These are phyloP conservation scores for Cardiospermum halicacabum DNA, from an alignment of 345 rosid species.

Conservation along the genomic window DNA sequence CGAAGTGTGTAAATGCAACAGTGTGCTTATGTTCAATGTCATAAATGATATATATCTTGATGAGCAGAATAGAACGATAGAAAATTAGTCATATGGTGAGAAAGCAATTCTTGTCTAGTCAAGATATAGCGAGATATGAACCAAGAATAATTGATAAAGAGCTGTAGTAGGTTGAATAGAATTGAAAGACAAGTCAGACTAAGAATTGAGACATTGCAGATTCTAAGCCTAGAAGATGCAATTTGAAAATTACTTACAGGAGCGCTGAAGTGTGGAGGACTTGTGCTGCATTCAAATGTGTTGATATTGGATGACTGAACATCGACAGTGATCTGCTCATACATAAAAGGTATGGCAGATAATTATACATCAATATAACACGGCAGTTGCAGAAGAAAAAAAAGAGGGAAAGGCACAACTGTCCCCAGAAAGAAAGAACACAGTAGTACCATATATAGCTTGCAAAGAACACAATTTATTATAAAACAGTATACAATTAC, in stretches of 20 bases:
- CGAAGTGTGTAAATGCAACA: background rate
- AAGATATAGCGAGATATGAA: background rate
- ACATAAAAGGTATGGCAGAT: too few species aligned
- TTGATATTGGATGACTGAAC: constrained; percentile 7
- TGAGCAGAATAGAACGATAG: background rate
- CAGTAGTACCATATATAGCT: background rate
- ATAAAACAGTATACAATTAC: too few species aligned
- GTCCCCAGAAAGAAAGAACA: too few species aligned
- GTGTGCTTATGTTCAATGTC: background rate
- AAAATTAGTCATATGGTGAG: background rate
- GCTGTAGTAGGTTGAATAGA: too few species aligned
- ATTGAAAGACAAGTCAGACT: background rate
- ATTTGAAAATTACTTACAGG: constrained; percentile 14
- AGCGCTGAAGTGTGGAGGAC: constrained; percentile 8
- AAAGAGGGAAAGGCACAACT: too few species aligned
- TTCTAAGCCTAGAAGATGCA: constrained; percentile 16
- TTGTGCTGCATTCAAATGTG: constrained; percentile 14
- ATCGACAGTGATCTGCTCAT: constrained; percentile 16
- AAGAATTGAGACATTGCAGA: background rate
- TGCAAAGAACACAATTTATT: background rate
- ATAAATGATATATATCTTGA: too few species aligned
- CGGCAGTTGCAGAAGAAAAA: too few species aligned
- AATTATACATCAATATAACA: too few species aligned
- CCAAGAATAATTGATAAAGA: too few species aligned
- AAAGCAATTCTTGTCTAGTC: background rate